Evolutionary conservation across 1,284 basidiomycete species (phyloP).

Genomic region (Polyporus tsugae): DNA sequence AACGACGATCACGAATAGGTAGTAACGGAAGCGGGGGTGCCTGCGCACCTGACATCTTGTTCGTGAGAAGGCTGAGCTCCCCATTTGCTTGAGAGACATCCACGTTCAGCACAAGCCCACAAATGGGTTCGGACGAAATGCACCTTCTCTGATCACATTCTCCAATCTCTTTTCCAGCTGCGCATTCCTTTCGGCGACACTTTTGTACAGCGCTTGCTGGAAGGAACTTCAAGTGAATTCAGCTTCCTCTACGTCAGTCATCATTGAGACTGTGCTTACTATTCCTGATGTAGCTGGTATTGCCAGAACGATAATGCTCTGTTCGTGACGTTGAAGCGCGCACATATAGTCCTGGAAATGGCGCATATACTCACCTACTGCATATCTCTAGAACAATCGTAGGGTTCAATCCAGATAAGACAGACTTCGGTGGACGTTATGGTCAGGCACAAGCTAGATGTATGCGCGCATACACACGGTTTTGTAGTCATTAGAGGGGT

Average conservation of each 20-base stretch:
- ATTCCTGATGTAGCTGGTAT: slow-evolving; percentile 86
- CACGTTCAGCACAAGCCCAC: neutral
- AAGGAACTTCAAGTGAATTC: slow-evolving; percentile 61
- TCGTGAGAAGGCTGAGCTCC: slow-evolving; percentile 74
- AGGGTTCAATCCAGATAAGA: slow-evolving; percentile 79
- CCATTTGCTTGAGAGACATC: slow-evolving; percentile 63
- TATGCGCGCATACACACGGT: slow-evolving; percentile 57
- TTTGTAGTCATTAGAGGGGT: slow-evolving; percentile 88
- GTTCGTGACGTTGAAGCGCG: neutral
- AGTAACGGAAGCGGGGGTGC: neutral
- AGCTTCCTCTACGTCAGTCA: neutral
- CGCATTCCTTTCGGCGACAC: slow-evolving; percentile 79
- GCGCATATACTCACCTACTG: slow-evolving; percentile 61
- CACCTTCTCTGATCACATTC: slow-evolving; percentile 82
- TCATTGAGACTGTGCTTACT: slow-evolving; percentile 48
- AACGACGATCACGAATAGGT: neutral
- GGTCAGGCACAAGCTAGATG: slow-evolving; percentile 16
- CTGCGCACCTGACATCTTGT: slow-evolving; percentile 65
- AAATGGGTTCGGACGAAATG: neutral
- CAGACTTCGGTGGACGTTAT: slow-evolving; percentile 62
- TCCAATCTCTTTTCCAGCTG: slow-evolving; percentile 84
- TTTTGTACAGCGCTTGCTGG: slow-evolving; percentile 81
- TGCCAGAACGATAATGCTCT: slow-evolving; percentile 89
- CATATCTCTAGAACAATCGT: slow-evolving; percentile 81
- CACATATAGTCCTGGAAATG: slow-evolving; percentile 1